Percentiles rank a stretch among this genome's conserved stretches.
Conservation (phyloP, 2,329 filamentous ascomycete species). For the Ophiobolus disseminans region DNA sequence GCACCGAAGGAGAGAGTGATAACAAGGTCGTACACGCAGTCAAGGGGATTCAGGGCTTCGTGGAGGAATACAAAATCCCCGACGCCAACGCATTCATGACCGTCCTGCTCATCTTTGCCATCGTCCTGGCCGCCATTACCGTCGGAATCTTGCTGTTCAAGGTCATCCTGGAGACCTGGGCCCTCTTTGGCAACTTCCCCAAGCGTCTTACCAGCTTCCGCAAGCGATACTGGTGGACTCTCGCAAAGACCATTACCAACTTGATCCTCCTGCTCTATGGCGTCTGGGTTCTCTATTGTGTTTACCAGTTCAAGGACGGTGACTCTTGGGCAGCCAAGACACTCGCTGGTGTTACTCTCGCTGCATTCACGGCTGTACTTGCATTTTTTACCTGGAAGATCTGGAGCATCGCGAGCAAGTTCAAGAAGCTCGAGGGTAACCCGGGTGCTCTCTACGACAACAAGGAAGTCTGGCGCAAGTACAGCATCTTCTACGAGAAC, state of each 20-base stretch:
- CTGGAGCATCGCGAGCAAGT: slow-evolving; percentile 74
- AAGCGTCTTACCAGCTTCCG: slow-evolving; percentile 82
- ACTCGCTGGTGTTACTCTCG: slow-evolving; percentile 82
- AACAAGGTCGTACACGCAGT: slow-evolving; percentile 64
- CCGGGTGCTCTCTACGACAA: slow-evolving; percentile 79
- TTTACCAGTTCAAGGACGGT: slow-evolving; percentile 92
- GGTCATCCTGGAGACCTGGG: slow-evolving; percentile 88
- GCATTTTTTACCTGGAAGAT: slow-evolving; percentile 86
- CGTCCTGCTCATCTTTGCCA: slow-evolving; percentile 84
- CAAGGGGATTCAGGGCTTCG: slow-evolving; percentile 79
- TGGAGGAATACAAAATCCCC: slow-evolving; percentile 84
- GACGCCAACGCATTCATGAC: slow-evolving; percentile 96
- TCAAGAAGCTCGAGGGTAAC: slow-evolving; percentile 79
- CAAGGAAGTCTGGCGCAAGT: slow-evolving; percentile 91
- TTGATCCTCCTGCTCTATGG: slow-evolving; percentile 92
- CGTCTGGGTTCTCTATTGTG: slow-evolving; percentile 92
- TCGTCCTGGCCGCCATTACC: slow-evolving; percentile 81
- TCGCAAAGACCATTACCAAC: slow-evolving; percentile 87
- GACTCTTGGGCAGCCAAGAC: slow-evolving; percentile 93
- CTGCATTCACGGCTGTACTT: slow-evolving; percentile 80
- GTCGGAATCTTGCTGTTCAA: slow-evolving; percentile 90
- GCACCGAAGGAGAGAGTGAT: slow-evolving; percentile 46
- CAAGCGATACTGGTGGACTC: slow-evolving; percentile 93
- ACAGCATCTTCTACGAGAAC: slow-evolving; percentile 95
- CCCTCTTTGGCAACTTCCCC: slow-evolving; percentile 86